Evolutionary conservation across 2,329 filamentous ascomycete genomes (phyloP).

Genomic region (Coniella lustricola): DNA sequence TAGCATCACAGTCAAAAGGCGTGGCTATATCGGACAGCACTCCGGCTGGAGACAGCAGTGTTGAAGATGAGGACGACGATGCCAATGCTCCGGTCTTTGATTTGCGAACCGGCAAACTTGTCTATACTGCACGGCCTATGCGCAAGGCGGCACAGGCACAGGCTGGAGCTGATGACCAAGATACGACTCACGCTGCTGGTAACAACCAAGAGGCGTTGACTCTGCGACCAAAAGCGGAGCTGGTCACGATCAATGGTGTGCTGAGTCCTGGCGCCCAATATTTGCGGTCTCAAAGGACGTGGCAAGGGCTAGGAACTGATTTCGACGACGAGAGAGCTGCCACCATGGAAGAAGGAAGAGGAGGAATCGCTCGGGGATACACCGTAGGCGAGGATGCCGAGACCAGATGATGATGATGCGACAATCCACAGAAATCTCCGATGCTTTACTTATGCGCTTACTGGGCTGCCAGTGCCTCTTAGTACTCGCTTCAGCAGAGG

Average conservation of each 20-base stretch:
- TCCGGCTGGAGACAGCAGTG: constrained; percentile 15
- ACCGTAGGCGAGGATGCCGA: constrained; percentile 54
- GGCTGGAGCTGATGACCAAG: constrained; percentile 20
- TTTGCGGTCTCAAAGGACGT: constrained; percentile 73
- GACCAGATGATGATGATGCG: constrained; percentile 13
- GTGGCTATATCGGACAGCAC: constrained; percentile 16
- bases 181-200: constrained; percentile 14
- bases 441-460: too few relatives aligned
- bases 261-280: constrained; percentile 90
- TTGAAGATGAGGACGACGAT: constrained; percentile 48
- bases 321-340: constrained; percentile 60
- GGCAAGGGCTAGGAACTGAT: constrained; percentile 87
- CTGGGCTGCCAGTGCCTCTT: too few relatives aligned
- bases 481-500: too few relatives aligned
- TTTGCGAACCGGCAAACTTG: constrained; percentile 76
- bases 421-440: too few relatives aligned
- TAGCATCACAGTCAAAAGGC: constrained; percentile 20
- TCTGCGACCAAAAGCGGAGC: constrained; percentile 51
- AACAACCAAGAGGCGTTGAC: constrained; percentile 45
- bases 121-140: constrained; percentile 74
- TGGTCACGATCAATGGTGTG: constrained; percentile 76
- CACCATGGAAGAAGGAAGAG: constrained; percentile 74
- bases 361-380: constrained; percentile 86
- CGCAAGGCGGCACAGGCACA: constrained; percentile 35
- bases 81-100: constrained; percentile 88